A percentile compares a stretch with the other conserved stretches of the same genome.
Evolutionary conservation across 2,329 filamentous ascomycete genomes (phyloP).

Genomic region (Ustulina deusta): DNA sequence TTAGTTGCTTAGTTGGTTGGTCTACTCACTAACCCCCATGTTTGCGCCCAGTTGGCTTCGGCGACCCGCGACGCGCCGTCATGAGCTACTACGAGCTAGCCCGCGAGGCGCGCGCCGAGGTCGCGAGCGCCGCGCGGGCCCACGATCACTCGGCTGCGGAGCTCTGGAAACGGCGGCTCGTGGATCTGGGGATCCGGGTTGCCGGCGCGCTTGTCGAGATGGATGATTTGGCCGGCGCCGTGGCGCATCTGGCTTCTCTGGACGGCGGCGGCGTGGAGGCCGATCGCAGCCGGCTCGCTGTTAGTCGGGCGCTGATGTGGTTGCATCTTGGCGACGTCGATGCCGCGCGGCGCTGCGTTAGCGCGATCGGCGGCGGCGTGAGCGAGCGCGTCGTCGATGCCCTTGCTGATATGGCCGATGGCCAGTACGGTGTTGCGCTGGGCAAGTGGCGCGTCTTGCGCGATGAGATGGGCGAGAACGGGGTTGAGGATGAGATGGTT

Average conservation of each 20-base stretch:
- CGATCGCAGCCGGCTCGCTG: constrained; percentile 56
- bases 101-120: constrained; percentile 75
- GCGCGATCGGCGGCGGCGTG: constrained; percentile 33
- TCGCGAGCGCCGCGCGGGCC: constrained; percentile 60
- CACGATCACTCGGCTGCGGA: constrained; percentile 67
- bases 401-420: constrained; percentile 82
- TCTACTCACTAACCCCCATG: neutral
- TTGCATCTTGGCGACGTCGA: constrained; percentile 82
- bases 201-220: constrained; percentile 81
- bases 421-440: constrained; percentile 74
- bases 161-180: constrained; percentile 78
- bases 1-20: too few species aligned
- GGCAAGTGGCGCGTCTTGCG: constrained; percentile 68
- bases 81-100: constrained; percentile 93
- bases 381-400: constrained; percentile 68
- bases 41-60: constrained; percentile 71
- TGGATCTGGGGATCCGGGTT: constrained; percentile 78
- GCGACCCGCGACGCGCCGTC: constrained; percentile 84
- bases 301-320: constrained; percentile 75
- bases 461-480: constrained; percentile 57
- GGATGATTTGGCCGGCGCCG: constrained; percentile 86
- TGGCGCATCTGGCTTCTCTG: constrained; percentile 75
- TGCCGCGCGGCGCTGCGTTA: constrained; percentile 70
- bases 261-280: constrained; percentile 50
- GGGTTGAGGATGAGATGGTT: constrained; percentile 72